Evolutionary conservation across 176 grass and related monocot genomes (phyloP), one percentile per base, ranked within the genome.

Genomic region (Aegilops sharonensis): DNA sequence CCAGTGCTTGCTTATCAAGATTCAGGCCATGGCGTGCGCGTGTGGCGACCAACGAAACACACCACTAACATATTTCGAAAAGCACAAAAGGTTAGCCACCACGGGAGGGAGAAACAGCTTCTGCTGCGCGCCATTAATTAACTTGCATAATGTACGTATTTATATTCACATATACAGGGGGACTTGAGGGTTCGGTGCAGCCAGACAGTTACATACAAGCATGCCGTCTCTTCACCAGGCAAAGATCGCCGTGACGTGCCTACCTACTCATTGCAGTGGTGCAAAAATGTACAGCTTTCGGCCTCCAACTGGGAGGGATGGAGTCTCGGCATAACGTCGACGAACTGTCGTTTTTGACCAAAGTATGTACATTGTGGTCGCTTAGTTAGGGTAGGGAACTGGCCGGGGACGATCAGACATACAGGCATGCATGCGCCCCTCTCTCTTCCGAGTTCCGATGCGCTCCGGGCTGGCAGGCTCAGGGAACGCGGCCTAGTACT

Each of bases 401-500:
- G 11, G 42, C 42, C 0, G 42, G 42, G 42, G 11, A 6, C 52
- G 5, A 6, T 1, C 52, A 56, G 48, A 0, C 4, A 54, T 27
- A 27, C 27, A 27, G 27, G 1, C 27, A 27, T 27, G 27, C 27
- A 27, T 27, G 27, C 27, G 27, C 27, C 27, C 27, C 27, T 27
- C 27, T 27, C 27, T 27, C 27, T 27, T 27, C 27, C 27, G 27
- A 27, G 27, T 27, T 27, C 27, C 27, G 27, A 27, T 27, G 27
- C 27, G 27, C 27, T 27, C 1, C 27, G 27, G 52, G 52, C 5
- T 3, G 52, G 52, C 40, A 30, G 25, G 10, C 30, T 95, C 93
- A 98, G 80, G 93, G 97, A 85, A 98, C 90, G 77, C 97, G 90
- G 4, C 87, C 94, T 73, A 98, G 64, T 18, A 98, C 94, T 84